Base-by-base conservation (phyloP, 1,284 basidiomycete species). In the Inonotus obliquus region DNA sequence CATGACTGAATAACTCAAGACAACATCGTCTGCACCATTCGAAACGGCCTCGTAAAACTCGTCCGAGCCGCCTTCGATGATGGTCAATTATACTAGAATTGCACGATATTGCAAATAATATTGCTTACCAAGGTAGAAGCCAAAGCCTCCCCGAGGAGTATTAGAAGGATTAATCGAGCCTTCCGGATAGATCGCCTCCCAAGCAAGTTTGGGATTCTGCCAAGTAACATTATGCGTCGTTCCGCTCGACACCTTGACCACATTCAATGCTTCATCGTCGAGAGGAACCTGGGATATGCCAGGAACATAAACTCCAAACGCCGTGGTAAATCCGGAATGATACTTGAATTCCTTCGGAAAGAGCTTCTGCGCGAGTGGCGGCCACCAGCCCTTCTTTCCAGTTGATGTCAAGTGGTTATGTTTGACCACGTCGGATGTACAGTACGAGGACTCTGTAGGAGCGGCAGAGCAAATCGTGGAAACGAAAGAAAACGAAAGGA, bases 201-300 rank as follows among this genome's bases (percentile, higher is more conserved):
- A 66, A 19, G 65, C 64, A 21, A 56, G 56, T 51, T 65, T 63
- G 21, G 54, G 54, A 5, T 29, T 52, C 21, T 61, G 44, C 6
- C 58, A n/a, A 19, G 63, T 64, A 35, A 66, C 56, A 11, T 65
- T 49, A 44, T 66, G 65, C 13, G 48, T 57, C 51, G 61, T 59
- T 2, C 64, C 64, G 17, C 54, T 63, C 23, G 60, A 48, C 1
- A 62, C 54, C 25, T 65, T 57, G 71, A 73, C 39, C 67, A 75
- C 38, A 70, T 74, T 65, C 67, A 74, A 62, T 67, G 69, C 47
- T 68, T 70, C 9, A 54, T 65, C 64, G 68, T 68, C 14, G 63
- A 68, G 61, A 23, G 60, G 61, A 68, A 72, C 23, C 58, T 60
- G 14, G 64, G 65, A 54, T 14, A 66, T 61, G 23, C 62, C 55